Conservation (phyloP, 306 rosid genomes). For the Sicyos baderoa region DNA sequence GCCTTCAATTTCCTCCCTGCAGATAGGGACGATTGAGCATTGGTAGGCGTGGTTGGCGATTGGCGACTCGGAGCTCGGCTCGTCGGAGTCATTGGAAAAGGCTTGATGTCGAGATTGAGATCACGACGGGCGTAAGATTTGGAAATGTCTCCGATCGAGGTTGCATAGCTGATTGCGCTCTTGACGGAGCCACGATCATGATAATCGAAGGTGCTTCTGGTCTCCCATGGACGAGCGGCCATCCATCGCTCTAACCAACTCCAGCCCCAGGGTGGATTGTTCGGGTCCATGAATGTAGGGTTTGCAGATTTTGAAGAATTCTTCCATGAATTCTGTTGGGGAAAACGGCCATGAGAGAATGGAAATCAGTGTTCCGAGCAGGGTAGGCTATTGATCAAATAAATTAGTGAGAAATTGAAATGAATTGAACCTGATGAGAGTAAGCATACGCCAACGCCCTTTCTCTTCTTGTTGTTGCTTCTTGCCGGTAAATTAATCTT, state of each 20-base stretch:
- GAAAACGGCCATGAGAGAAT: neutral
- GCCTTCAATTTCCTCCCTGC: constrained; percentile 24
- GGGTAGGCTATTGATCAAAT: no score
- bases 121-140: constrained; percentile 45
- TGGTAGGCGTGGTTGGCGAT: constrained; percentile 38
- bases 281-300: constrained; percentile 69
- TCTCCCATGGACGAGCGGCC: constrained; percentile 83
- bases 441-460: constrained; percentile 79
- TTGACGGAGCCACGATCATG: constrained; percentile 37
- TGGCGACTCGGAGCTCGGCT: constrained; percentile 26
- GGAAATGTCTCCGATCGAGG: constrained; percentile 54
- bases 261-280: constrained; percentile 94
- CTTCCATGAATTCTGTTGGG: constrained; percentile 55
- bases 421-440: constrained; percentile 55
- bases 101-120: constrained; percentile 27
- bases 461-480: constrained; percentile 82
- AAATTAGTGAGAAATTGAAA: neutral
- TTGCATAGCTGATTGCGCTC: constrained; percentile 30
- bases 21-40: constrained; percentile 26
- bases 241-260: constrained; percentile 93
- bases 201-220: constrained; percentile 31
- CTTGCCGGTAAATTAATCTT: constrained; percentile 38
- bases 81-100: constrained; percentile 25
- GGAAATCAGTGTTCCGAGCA: neutral
- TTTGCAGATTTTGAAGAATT: constrained; percentile 48